phyloP scores from a whole-genome alignment of 2,329 filamentous ascomycete species.

The Aureobasidium uvarum region DNA sequence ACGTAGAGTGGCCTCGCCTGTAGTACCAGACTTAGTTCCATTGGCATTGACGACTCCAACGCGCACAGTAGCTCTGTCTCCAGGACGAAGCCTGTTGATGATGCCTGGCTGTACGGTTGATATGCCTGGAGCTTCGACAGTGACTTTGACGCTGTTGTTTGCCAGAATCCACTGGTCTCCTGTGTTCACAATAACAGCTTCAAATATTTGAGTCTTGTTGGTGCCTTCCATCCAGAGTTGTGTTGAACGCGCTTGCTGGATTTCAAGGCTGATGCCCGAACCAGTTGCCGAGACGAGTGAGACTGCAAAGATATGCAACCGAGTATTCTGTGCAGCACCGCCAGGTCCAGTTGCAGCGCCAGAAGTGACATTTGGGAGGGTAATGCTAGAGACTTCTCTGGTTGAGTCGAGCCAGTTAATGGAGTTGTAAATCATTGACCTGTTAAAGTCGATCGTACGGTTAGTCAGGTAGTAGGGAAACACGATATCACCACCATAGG shows the following conservation, averaged over 20 bases:
- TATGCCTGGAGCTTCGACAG: conserved; percentile 38
- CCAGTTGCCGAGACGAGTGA: conserved; percentile 38
- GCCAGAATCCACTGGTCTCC: conserved; percentile 39
- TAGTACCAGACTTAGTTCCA: conserved; percentile 35
- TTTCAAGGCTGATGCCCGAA: conserved; percentile 35
- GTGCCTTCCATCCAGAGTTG: conserved; percentile 43
- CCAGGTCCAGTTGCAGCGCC: conserved; percentile 38
- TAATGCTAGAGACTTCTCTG: conserved; percentile 41
- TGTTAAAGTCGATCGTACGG: conserved; percentile 40
- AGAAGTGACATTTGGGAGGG: conserved; percentile 41
- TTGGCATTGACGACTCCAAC: conserved; percentile 41
- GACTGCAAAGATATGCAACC: conserved; percentile 44
- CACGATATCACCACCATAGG: conserved; percentile 43
- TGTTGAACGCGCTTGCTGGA: conserved; percentile 45
- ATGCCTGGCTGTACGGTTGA: conserved; percentile 39
- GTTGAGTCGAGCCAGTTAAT: conserved; percentile 44
- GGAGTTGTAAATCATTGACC: conserved; percentile 45
- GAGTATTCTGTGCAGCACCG: conserved; percentile 34
- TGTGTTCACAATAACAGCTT: conserved; percentile 42
- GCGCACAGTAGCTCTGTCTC: conserved; percentile 43
- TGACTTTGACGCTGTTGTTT: conserved; percentile 40
- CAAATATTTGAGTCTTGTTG: conserved; percentile 43
- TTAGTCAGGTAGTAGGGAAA: conserved; percentile 44
- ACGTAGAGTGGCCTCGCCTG: conserved; percentile 37
- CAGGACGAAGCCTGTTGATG: conserved; percentile 44